Base-by-base conservation (phyloP, 2,329 filamentous ascomycete genomes). In the Magnaporthales sp. region DNA sequence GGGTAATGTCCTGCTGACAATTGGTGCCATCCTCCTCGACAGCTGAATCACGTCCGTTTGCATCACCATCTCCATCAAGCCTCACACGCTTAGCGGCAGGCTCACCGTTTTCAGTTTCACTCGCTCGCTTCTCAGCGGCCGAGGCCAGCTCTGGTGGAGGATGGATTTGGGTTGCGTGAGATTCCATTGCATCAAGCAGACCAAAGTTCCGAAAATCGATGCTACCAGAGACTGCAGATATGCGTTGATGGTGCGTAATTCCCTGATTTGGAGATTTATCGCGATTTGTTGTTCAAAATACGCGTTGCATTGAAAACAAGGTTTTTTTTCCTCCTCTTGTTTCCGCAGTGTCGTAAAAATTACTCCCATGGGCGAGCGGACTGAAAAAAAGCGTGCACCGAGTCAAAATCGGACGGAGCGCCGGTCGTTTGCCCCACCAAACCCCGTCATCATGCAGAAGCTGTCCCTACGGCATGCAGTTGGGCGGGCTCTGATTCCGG, bases 1-100 rank as follows among this genome's bases (percentile, higher is more conserved):
- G 60, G 61, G 8, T 38, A 15, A 26, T 24, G 24, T 29, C 3
- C 5, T 61, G 10, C 4, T 26, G 24, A 11, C 56, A 19, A 61
- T 29, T 63, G 61, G 61, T 19, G 11, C 11, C 61, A 31, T 27
- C 19, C n/a, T 15, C 61, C 61, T 31, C n/a, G 19, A 22, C 29
- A n/a, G 38, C 9, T 3, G 51, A 3, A 10, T 65, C 51, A 9
- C 32, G 4, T 30, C 27, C 51, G 7, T 65, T 65, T 26, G 1
- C 46, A 7, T 7, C 38, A 19, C 24, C 26, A 24, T 56, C 71
- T 58, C 75, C 73, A 31, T 84, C 81, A 65, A 85, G 74, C 76
- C 85, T 90, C 70, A 84, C 79, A 72, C 86, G 83, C 78, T 91
- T 91, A 65, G 83, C 75, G 13, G 73, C 68, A 64, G 73, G 75